Percentiles rank a stretch among this genome's conserved stretches.
Conservation (phyloP, 2,329 filamentous ascomycete species). For the Graphiopsis chlorocephala region DNA sequence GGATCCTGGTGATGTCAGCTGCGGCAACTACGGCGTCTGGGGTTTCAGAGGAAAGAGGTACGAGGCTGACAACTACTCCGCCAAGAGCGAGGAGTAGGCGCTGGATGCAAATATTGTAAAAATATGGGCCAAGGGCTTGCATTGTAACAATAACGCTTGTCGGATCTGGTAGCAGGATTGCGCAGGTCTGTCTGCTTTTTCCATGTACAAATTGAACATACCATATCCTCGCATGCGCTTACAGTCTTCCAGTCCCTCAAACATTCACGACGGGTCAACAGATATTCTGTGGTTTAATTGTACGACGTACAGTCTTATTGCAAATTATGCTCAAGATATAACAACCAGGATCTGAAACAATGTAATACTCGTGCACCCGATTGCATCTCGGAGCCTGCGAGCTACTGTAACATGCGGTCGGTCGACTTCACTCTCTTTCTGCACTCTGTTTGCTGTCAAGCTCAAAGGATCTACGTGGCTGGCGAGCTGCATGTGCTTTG, state of each 20-base stretch:
- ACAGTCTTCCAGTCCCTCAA: background rate
- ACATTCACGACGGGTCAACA: background rate
- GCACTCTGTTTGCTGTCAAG: background rate
- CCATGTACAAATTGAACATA: background rate
- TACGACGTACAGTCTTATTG: background rate
- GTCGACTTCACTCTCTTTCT: background rate
- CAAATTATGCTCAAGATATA: background rate
- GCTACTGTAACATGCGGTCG: background rate
- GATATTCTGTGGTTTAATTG: no score
- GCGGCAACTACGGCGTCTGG: slow-evolving; percentile 97
- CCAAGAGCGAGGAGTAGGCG: slow-evolving; percentile 10
- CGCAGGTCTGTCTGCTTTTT: background rate
- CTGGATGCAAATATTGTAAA: background rate
- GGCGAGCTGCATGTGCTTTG: background rate
- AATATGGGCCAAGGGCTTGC: background rate
- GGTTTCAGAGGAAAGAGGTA: slow-evolving; percentile 97
- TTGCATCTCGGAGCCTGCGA: background rate
- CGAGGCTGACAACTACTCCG: slow-evolving; percentile 50
- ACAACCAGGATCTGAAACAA: no score
- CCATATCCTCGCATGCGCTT: background rate
- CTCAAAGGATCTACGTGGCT: background rate
- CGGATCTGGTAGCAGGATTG: background rate
- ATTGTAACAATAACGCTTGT: background rate
- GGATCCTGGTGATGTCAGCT: slow-evolving; percentile 89
- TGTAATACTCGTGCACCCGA: background rate